Conservation (phyloP, 805 yeast genomes). For the Kodamaea hsintzibuensis region DNA sequence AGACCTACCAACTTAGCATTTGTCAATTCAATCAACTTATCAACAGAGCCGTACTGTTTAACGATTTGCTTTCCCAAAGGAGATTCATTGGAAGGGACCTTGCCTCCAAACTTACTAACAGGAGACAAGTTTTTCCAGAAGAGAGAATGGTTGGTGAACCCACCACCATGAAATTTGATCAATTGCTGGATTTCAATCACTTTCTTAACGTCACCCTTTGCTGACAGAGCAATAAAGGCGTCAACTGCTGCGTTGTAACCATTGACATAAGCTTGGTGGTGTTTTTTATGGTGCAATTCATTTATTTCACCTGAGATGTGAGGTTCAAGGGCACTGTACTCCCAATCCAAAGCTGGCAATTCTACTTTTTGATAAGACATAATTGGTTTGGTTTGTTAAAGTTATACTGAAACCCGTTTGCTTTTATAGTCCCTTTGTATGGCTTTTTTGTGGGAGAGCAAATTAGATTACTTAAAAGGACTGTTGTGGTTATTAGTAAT, state of each 20-base stretch:
- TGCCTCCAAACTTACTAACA: slow-evolving; percentile 40
- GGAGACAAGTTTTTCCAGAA: slow-evolving; percentile 54
- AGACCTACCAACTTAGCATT: slow-evolving; percentile 47
- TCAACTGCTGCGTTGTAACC: slow-evolving; percentile 48
- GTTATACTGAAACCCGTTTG: background rate
- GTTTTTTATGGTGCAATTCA: slow-evolving; percentile 50
- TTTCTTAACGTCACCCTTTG: slow-evolving; percentile 40
- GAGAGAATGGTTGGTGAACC: slow-evolving; percentile 50
- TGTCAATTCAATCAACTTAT: slow-evolving; percentile 41
- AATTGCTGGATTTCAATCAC: slow-evolving; percentile 45
- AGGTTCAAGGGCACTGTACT: slow-evolving; percentile 49
- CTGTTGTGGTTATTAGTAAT: background rate
- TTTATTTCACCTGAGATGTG: slow-evolving; percentile 47
- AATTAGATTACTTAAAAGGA: background rate
- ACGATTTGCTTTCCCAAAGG: slow-evolving; percentile 39
- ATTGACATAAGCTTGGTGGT: slow-evolving; percentile 51
- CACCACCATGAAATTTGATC: slow-evolving; percentile 53
- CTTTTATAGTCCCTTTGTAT: background rate
- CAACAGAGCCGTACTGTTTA: slow-evolving; percentile 48
- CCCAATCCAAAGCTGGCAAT: slow-evolving; percentile 48
- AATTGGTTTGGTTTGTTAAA: background rate
- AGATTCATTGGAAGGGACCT: slow-evolving; percentile 23
- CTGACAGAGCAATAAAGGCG: slow-evolving; percentile 35
- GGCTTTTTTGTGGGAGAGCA: background rate
- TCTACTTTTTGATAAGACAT: slow-evolving; percentile 12